Evolutionary conservation across 1,284 basidiomycete genomes (phyloP), one percentile per base, ranked within the genome.

Genomic region (Apiotrichum veenhuisii): DNA sequence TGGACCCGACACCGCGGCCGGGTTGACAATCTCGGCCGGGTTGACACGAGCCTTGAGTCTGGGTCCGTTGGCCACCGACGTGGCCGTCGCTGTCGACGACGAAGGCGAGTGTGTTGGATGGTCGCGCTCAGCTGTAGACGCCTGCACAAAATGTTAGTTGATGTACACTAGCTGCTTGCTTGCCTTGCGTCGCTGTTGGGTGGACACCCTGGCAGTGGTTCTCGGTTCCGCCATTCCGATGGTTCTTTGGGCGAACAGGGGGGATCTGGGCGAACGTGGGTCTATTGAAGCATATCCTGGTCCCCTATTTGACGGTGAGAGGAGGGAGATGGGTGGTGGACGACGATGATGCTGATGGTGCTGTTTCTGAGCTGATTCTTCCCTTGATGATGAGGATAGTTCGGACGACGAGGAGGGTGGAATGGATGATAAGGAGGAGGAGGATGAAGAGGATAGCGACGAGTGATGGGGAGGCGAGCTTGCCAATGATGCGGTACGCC

Each of bases 31-130:
- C 34, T 46, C 45, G 2, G 62, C 50, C 1, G 53, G 46, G 48
- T 67, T 64, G 41, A 67, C 63, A 25, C 58, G 63, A 3, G 64
- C 65, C 23, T 64, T 58, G 7, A 59, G 53, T 7, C 64, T 40
- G 3, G 64, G 60, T 27, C 57, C 55, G 3, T 63, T 62, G n/a
- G 59, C 59, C 10, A 61, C 55, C 3, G 66, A 56, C 37, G 61
- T 57, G 3, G 63, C 59, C 14, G 52, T 49, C n/a, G 66, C 63
- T 9, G 50, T 49, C 7, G 54, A 50, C 18, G 33, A 14, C 2
- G 54, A 49, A 12, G 54, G 45, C 22, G 41, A 49, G 30, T 49
- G 54, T n/a, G 48, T 44, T 5, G 52, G 15, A 20, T 25, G 43
- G 49, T 25, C 49, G 14, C 50, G 18, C 43, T 48, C 46, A 7